Base-by-base conservation (phyloP, 1,139 yeast genomes). In the Scheffersomyces illinoinensis region DNA sequence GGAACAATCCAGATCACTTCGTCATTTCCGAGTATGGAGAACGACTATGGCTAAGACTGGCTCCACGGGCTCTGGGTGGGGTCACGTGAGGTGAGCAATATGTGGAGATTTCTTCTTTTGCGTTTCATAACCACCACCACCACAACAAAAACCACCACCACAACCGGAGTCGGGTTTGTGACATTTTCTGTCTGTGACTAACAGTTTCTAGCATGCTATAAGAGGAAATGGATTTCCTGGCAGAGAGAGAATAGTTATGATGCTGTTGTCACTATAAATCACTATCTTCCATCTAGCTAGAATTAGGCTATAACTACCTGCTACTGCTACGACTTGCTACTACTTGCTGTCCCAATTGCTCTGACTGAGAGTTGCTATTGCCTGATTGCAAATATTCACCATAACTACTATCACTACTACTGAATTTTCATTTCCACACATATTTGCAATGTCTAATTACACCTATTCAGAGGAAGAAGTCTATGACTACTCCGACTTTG, bases 401-500 rank as follows among this genome's bases (percentile, higher is more conserved):
- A 12, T 33, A 33, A 33, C 43, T 14, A 26, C 33, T 26, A 26
- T 33, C 7, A 3, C 17, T 33, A 2, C 43, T 12, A 10, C 43
- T 12, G 43, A 10, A 33, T 33, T 33, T 33, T 33, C 43, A 33
- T 8, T 10, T 17, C 43, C 43, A 33, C 17, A 33, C 43, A 33
- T 24, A 24, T 24, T 33, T 33, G 10, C 43, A 33, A 33, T 33
- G 51, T 48, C 54, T 18, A 53, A 53, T 46, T 39, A 19, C 49
- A 54, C 24, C 47, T 50, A 51, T 49, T 24, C 52, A 39, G 53
- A 49, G 26, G 47, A 50, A 18, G 52, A 24, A 17, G 43, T 50
- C 56, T 48, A 47, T 17, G 60, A 54, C 8, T 50, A 52, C 43
- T 58, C 51, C 24, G 54, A 57, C 52, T 53, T 58, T 61, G 66